Conservation (phyloP, 306 rosid species). For the Malus sieversii region DNA sequence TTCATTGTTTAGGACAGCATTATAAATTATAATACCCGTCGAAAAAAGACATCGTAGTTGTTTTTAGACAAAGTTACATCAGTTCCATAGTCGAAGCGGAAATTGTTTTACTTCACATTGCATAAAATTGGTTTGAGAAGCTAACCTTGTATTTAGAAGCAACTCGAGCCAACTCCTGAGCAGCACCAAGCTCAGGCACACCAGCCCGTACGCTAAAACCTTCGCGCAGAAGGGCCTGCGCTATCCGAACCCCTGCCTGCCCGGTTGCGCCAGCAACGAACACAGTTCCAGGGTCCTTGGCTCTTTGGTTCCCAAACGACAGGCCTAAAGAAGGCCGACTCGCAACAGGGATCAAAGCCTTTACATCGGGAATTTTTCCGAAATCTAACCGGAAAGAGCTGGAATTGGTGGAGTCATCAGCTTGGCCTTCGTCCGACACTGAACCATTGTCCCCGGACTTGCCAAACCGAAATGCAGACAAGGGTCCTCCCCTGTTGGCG, state of each 20-base stretch:
- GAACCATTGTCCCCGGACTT: conserved; percentile 33
- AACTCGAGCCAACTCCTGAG: conserved; percentile 86
- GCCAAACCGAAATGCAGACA: conserved; percentile 52
- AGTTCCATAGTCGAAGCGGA: not conserved
- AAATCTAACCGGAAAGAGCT: conserved; percentile 54
- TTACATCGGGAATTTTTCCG: conserved; percentile 61
- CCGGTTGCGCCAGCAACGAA: conserved; percentile 90
- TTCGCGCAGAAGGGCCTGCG: conserved; percentile 61
- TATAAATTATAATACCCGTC: not conserved
- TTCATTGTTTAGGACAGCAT: not conserved
- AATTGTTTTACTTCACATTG: not conserved
- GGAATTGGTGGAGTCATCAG: conserved; percentile 31
- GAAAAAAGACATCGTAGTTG: not conserved
- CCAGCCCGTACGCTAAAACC: conserved; percentile 93
- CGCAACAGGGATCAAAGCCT: conserved; percentile 58
- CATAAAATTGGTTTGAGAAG: not conserved
- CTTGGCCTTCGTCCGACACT: conserved; percentile 17
- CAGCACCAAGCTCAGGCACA: conserved; percentile 71
- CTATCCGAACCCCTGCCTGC: conserved; percentile 79
- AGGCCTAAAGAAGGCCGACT: conserved; percentile 45
- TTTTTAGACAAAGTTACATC: not conserved
- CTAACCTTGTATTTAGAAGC: conserved; percentile 77
- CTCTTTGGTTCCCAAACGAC: conserved; percentile 53
- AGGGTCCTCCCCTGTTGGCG: conserved; percentile 47
- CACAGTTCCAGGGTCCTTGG: conserved; percentile 71